phyloP scores from a whole-genome alignment of 2,329 filamentous ascomycete genomes.

The Xylaria arbuscula region DNA sequence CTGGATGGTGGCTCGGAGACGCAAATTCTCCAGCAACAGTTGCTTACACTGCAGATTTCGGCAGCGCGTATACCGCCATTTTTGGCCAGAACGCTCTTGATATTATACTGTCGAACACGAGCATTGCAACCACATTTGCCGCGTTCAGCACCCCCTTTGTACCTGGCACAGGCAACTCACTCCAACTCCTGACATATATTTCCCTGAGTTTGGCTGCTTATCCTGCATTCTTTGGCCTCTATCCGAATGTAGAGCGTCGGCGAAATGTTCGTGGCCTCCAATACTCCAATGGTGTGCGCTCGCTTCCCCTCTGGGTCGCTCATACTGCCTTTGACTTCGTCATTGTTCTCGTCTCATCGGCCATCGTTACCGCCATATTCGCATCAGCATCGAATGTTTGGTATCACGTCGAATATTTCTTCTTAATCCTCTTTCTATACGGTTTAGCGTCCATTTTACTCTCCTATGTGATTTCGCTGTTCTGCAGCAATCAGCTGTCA shows the following conservation, averaged over 20 bases:
- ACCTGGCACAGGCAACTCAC: constrained; percentile 74
- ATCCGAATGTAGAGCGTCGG: constrained; percentile 85
- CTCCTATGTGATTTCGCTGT: constrained; percentile 84
- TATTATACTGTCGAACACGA: constrained; percentile 72
- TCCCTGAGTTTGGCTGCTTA: constrained; percentile 81
- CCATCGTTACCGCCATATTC: constrained; percentile 76
- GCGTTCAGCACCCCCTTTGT: constrained; percentile 80
- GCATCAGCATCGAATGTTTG: constrained; percentile 72
- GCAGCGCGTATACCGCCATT: constrained; percentile 66
- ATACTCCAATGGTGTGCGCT: constrained; percentile 90
- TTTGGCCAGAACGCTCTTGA: constrained; percentile 74
- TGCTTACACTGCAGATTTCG: constrained; percentile 74
- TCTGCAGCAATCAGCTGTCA: constrained; percentile 80
- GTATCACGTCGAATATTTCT: constrained; percentile 84
- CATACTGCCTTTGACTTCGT: constrained; percentile 84
- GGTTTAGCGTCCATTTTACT: constrained; percentile 81
- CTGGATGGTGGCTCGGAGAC: constrained; percentile 82
- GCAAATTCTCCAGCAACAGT: constrained; percentile 70
- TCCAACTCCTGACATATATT: constrained; percentile 86
- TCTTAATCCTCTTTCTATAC: constrained; percentile 83
- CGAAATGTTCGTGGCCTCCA: constrained; percentile 84
- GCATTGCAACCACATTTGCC: constrained; percentile 78
- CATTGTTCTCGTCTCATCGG: constrained; percentile 75
- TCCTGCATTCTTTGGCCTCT: constrained; percentile 88
- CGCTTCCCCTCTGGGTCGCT: constrained; percentile 84